Evolutionary conservation across 306 rosid species (phyloP), one percentile per base, ranked within the genome.

Genomic region (Castanea crenata): DNA sequence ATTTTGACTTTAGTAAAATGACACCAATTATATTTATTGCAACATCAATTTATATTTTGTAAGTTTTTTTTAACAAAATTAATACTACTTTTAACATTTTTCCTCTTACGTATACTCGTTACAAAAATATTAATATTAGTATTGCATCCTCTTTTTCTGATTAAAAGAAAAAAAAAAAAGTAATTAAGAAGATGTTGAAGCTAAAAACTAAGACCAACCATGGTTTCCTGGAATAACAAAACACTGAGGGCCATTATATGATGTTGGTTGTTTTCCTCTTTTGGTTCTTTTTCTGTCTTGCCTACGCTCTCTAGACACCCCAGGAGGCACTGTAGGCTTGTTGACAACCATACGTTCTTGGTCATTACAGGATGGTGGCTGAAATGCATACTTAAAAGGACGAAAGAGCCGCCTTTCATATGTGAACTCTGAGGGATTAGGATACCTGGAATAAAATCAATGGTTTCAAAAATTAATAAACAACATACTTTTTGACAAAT

Each of bases 151-250:
- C 51, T 6, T 7, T 11, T 25, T 44, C 1, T 4, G 41, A 49
- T 49, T 76, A 64, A 74, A 70, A 58, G 81, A 44, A 6, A 69
- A 34, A 23, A 34, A 34, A 4, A 27, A 34, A 34, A 5, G 0
- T 0, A 5, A 61, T 6, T 64, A 10, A 57, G 20, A 58, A 58
- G 64, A 19, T 71, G 76, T 65, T 57, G 46, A 71, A 71, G 69
- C 55, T 54, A 23, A 78, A 73, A 73, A 61, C 69, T 8, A 10
- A 44, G 51, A 44, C 51, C 51, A 44, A 95, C 99, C 99, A 80
- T 95, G 99, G 84, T 95, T 95, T 84, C 97, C 99, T 65, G 99
- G 99, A 80, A 95, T 95, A 61, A 91, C 74, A 70, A 90, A 94
- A 87, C 97, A 92, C 73, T 87, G 97, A 87, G 99, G 99, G 57